phyloP scores from a whole-genome alignment of 176 grass and related monocot genomes.

The Hsuehochloa calcarea region DNA sequence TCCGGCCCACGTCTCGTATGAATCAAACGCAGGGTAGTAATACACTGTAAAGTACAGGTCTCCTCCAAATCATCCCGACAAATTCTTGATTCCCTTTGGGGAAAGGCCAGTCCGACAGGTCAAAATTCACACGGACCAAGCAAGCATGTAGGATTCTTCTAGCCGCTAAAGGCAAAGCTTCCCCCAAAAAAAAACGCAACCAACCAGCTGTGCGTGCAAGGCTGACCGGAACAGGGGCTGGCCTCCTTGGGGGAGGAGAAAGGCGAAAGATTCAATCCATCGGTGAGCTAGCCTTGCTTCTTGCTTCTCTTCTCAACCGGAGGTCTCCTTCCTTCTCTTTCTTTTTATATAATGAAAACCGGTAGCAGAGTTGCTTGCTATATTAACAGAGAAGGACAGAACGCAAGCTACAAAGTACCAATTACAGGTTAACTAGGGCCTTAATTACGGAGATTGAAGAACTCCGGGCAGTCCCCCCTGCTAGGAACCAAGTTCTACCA shows the following conservation, averaged over 20 bases:
- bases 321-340: background rate
- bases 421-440: too few species aligned
- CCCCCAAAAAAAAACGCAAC: background rate
- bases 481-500: too few species aligned
- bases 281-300: too few species aligned
- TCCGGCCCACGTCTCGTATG: too few species aligned
- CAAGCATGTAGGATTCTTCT: background rate
- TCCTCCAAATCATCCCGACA: background rate
- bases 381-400: too few species aligned
- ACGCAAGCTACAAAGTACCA: too few species aligned
- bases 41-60: too few species aligned
- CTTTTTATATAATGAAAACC: too few species aligned
- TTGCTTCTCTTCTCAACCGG: background rate
- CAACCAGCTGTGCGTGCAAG: constrained; percentile 42
- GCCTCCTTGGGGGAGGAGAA: constrained; percentile 36
- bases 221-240: constrained; percentile 30
- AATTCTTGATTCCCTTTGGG: background rate
- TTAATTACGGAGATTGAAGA: too few species aligned
- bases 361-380: accelerated
- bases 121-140: background rate
- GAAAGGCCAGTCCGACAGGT: background rate
- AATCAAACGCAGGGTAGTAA: too few species aligned
- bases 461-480: too few species aligned
- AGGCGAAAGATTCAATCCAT: constrained; percentile 25
- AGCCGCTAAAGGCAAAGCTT: background rate